A percentile compares a stretch with the other conserved stretches of the same genome.
phyloP scores from a whole-genome alignment of 805 yeast genomes.

The Sugiyamaella qingdaonensis region DNA sequence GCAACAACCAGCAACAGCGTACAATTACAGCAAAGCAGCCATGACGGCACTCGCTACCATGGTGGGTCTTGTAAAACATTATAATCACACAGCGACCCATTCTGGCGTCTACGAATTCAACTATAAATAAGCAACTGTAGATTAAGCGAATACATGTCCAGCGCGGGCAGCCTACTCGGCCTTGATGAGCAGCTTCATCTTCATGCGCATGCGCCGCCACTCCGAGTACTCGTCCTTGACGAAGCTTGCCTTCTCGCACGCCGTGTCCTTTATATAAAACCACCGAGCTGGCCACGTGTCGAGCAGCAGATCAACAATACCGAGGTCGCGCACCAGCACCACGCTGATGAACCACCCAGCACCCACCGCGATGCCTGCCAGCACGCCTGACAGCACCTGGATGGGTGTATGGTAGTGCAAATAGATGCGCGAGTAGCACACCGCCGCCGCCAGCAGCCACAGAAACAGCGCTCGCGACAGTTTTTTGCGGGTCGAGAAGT shows the following conservation, averaged over 20 bases:
- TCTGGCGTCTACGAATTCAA: no score
- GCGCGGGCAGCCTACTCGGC: conserved; percentile 14
- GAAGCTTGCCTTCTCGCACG: conserved; percentile 29
- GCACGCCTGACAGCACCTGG: conserved; percentile 73
- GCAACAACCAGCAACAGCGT: no score
- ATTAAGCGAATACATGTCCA: not conserved
- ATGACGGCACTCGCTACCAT: no score
- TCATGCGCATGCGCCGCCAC: conserved; percentile 29
- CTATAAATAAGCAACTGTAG: not conserved
- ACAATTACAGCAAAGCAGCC: no score
- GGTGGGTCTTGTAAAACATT: no score
- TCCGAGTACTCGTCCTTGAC: conserved; percentile 31
- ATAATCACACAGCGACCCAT: no score
- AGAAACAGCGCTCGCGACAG: conserved; percentile 24
- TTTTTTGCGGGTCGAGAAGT: conserved; percentile 27
- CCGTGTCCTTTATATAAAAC: conserved; percentile 37
- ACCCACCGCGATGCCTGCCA: conserved; percentile 61
- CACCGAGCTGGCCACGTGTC: conserved; percentile 49
- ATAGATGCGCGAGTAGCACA: conserved; percentile 70
- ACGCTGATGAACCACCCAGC: conserved; percentile 50
- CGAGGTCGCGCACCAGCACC: conserved; percentile 57
- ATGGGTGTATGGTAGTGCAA: conserved; percentile 67
- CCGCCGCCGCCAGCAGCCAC: conserved; percentile 34
- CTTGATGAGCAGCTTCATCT: conserved; percentile 26
- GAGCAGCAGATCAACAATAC: conserved; percentile 63